Base-by-base conservation (phyloP, 176 grass and related monocot species). In the Puccinellia tenuiflora region DNA sequence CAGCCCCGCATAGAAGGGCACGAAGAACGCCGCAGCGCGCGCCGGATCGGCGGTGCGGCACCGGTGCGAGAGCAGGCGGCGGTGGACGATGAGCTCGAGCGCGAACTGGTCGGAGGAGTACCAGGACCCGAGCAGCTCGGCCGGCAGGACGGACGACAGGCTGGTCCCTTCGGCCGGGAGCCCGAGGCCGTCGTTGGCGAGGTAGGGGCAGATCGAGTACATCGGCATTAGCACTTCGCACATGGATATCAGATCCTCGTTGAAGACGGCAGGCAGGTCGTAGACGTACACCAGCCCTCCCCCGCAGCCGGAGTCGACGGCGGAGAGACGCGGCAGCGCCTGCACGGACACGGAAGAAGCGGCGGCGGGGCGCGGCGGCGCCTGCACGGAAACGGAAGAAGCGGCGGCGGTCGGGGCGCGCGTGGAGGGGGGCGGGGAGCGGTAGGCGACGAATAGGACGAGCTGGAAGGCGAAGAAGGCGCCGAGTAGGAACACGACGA, bases 41-140 rank as follows among this genome's bases (percentile, higher is more conserved):
- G 71, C 65, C 15, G 90, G 84, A 21, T 95, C 85, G 39, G 37
- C 2, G 33, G 92, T 93, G 76, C 88, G 92, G 82, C 95, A 97
- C 3, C 71, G 84, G 59, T 97, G 95, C 64, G 86, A 70, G 54
- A 97, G 86, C 57, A 94, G 73, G 66, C 92, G 95, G 60, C 76
- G 90, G 80, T 95, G 95, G 59, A 92, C 88, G 62, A 98, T 98
- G 9, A 82, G 73, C 85, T 98, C 95, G 4, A 88, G 84, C 5
- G 88, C 81, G 84, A 98, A 95, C 73, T 98, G 95, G 88, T 95
- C 92, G 16, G 92, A 95, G 40, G 90, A 85, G 71, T 92, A 94
- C 95, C 95, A 98, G 24, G 88, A 85, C 10, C 76, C 78, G 3
- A 92, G 79, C 21, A 98, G 81, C 25, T 33, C 22, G 22, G 29